Percentiles rank a stretch among this genome's conserved stretches.
Conservation (phyloP, 345 rosid genomes). For the Cardamine occulta region DNA sequence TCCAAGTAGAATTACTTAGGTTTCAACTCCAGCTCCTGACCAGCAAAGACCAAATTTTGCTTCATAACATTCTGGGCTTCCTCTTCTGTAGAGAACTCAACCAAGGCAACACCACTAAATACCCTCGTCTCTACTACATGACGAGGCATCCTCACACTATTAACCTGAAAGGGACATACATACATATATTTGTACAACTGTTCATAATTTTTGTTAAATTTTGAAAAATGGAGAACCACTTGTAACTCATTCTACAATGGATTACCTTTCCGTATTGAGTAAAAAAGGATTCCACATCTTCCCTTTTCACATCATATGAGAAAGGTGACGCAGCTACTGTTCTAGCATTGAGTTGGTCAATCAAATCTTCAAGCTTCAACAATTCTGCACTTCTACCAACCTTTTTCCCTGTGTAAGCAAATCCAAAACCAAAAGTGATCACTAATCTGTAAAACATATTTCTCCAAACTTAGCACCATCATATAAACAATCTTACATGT, state of each 20-base stretch:
- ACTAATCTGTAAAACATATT: not conserved
- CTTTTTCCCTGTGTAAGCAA: slow-evolving; percentile 57
- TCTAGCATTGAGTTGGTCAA: slow-evolving; percentile 72
- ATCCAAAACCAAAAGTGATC: slow-evolving; percentile 6
- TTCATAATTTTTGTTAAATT: not conserved
- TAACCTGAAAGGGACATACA: slow-evolving; percentile 53
- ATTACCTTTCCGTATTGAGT: slow-evolving; percentile 70
- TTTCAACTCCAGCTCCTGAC: slow-evolving; percentile 69
- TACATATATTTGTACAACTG: not conserved
- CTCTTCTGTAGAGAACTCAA: slow-evolving; percentile 81
- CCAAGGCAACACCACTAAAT: slow-evolving; percentile 80
- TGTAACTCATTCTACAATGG: not conserved
- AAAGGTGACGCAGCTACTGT: slow-evolving; percentile 82
- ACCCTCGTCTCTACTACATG: slow-evolving; percentile 72
- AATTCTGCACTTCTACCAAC: slow-evolving; percentile 76
- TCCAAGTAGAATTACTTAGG: slow-evolving; percentile 64
- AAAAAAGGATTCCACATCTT: slow-evolving; percentile 75
- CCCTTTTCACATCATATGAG: slow-evolving; percentile 62
- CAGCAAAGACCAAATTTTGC: slow-evolving; percentile 67
- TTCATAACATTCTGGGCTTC: slow-evolving; percentile 66
- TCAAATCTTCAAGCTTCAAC: slow-evolving; percentile 66
- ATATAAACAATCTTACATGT: not conserved
- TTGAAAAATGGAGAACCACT: not conserved
- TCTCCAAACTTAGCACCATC: not conserved
- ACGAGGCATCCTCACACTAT: slow-evolving; percentile 90